Percentiles rank a stretch among this genome's conserved stretches.
These are phyloP conservation scores for Ustilago tritici DNA, from an alignment of 1,284 basidiomycete species.

Conservation along the genomic window DNA sequence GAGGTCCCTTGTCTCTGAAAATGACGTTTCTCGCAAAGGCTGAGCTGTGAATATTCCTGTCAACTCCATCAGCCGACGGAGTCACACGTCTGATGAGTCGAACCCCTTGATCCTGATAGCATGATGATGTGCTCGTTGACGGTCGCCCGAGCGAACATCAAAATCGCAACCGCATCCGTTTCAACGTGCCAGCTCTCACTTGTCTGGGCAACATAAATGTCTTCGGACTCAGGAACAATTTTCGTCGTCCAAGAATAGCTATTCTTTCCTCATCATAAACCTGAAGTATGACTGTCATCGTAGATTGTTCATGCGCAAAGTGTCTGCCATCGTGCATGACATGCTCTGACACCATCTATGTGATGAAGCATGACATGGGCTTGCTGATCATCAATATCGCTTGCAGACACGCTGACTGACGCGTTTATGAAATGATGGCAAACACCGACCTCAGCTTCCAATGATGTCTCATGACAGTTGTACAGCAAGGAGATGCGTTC, in stretches of 20 bases:
- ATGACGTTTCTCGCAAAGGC: conserved; percentile 8
- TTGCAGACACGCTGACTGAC: not conserved
- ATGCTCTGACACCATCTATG: not conserved
- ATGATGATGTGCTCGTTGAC: too few species aligned
- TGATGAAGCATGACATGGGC: not conserved
- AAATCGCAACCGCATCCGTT: not conserved
- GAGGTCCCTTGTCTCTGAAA: conserved; percentile 9
- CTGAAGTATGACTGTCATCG: not conserved
- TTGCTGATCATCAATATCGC: not conserved
- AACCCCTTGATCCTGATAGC: not conserved
- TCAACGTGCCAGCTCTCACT: not conserved
- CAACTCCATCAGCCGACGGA: not conserved
- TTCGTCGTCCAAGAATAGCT: not conserved
- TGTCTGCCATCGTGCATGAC: not conserved
- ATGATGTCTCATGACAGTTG: too few species aligned
- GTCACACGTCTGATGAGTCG: not conserved
- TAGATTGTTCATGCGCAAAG: not conserved
- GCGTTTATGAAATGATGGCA: not conserved
- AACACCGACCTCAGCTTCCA: not conserved
- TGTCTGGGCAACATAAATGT: not conserved
- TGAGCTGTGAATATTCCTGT: not conserved
- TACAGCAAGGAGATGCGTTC: too few species aligned
- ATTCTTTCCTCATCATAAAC: not conserved
- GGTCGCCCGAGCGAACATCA: too few species aligned
- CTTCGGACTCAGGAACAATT: not conserved